Percentiles rank a stretch among this genome's conserved stretches.
Evolutionary conservation across 2,329 filamentous ascomycete species (phyloP).

Genomic region (Fonsecaea monophora): DNA sequence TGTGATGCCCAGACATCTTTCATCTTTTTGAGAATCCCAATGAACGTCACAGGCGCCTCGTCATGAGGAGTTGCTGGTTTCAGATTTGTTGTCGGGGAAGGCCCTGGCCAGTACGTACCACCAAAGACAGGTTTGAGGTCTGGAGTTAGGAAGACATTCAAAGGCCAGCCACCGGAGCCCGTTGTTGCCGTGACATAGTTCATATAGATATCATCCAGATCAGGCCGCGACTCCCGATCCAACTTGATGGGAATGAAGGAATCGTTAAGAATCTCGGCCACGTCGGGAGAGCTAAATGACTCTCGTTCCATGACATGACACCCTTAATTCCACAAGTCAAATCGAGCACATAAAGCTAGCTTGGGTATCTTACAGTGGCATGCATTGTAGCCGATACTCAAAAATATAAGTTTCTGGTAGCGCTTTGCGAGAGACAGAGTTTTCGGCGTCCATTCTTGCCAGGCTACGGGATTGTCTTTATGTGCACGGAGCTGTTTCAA

Average conservation of each 20-base stretch:
- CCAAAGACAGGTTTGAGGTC: slow-evolving; percentile 93
- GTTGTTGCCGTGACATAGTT: slow-evolving; percentile 96
- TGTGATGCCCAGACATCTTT: slow-evolving; percentile 78
- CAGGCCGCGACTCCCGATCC: slow-evolving; percentile 90
- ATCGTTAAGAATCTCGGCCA: slow-evolving; percentile 82
- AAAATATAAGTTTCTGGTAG: slow-evolving; percentile 86
- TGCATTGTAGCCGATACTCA: slow-evolving; percentile 93
- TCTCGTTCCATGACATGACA: slow-evolving; percentile 92
- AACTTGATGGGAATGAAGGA: slow-evolving; percentile 91
- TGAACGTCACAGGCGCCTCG: slow-evolving; percentile 74
- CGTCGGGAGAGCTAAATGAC: slow-evolving; percentile 82
- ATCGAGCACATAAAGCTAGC: not conserved
- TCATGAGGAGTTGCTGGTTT: slow-evolving; percentile 46
- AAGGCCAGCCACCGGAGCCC: slow-evolving; percentile 87
- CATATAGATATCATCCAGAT: slow-evolving; percentile 96
- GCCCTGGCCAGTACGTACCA: slow-evolving; percentile 93
- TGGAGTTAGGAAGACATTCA: slow-evolving; percentile 96
- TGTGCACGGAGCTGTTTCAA: slow-evolving; percentile 69
- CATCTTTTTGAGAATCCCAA: slow-evolving; percentile 82
- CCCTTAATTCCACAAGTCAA: slow-evolving; percentile 56
- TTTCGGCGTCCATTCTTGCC: slow-evolving; percentile 86
- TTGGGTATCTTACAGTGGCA: slow-evolving; percentile 76
- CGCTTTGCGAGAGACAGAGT: slow-evolving; percentile 76
- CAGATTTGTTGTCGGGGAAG: slow-evolving; percentile 61
- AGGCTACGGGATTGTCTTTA: slow-evolving; percentile 81